Percentiles rank a stretch among this genome's conserved stretches.
These are phyloP conservation scores for Vigna trinervia DNA, from an alignment of 306 rosid genomes.

Conservation along the genomic window DNA sequence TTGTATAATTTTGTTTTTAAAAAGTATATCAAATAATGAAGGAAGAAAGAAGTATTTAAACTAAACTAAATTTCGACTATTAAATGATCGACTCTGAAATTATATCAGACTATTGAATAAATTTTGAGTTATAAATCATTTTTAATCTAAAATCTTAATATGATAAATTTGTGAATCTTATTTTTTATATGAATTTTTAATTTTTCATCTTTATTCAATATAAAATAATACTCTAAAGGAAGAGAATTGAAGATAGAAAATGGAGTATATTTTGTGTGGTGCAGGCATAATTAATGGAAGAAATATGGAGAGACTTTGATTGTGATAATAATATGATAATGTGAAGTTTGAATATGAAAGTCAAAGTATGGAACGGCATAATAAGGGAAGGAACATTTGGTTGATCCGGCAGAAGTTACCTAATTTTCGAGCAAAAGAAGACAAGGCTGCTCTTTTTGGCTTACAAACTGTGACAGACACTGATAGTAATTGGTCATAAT, in stretches of 20 bases:
- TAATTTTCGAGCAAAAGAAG: slow-evolving; percentile 36
- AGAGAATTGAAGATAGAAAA: slow-evolving; percentile 5
- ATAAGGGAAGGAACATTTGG: slow-evolving; percentile 34
- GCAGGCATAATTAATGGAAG: slow-evolving; percentile 45
- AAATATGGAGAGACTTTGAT: slow-evolving; percentile 25
- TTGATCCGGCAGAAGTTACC: slow-evolving; percentile 41
- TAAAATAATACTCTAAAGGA: too few relatives aligned
- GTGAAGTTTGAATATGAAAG: slow-evolving; percentile 35
- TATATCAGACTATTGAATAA: too few relatives aligned
- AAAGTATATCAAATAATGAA: too few relatives aligned
- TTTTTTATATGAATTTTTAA: too few relatives aligned
- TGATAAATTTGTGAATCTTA: too few relatives aligned
- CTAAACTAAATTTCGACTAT: too few relatives aligned
- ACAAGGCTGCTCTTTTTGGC: slow-evolving; percentile 40
- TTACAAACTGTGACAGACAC: background rate
- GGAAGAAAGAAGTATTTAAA: too few relatives aligned
- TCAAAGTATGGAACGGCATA: slow-evolving; percentile 50
- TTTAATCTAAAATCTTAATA: too few relatives aligned
- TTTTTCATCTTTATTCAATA: too few relatives aligned
- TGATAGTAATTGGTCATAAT: background rate
- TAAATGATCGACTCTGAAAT: too few relatives aligned
- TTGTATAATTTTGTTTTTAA: too few relatives aligned
- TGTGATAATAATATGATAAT: slow-evolving; percentile 3
- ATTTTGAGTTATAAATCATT: too few relatives aligned
- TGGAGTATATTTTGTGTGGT: slow-evolving; percentile 8